phyloP scores from a whole-genome alignment of 1,139 yeast species.

The Debaryomyces fabryi region DNA sequence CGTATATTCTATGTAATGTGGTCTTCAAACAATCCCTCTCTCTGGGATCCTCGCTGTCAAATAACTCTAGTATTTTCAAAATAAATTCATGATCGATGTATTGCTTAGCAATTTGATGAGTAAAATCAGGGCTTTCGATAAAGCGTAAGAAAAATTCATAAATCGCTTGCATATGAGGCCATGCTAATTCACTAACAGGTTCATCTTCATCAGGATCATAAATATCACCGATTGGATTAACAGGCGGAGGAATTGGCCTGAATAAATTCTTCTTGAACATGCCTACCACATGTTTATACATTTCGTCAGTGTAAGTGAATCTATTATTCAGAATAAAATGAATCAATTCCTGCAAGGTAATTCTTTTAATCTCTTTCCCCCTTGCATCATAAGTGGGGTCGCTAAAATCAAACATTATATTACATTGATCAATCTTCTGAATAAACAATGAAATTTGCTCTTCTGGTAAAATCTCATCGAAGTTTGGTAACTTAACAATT shows the following conservation, averaged over 20 bases:
- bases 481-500: constrained; percentile 79
- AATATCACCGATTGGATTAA: constrained; percentile 93
- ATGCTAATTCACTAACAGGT: constrained; percentile 92
- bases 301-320: constrained; percentile 84
- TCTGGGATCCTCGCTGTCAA: constrained; percentile 95
- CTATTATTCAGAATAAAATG: constrained; percentile 83
- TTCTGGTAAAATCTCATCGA: constrained; percentile 87
- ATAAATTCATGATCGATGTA: constrained; percentile 92
- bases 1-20: constrained; percentile 92
- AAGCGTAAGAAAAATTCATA: constrained; percentile 92
- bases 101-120: constrained; percentile 90
- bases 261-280: constrained; percentile 90
- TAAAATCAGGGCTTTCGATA: constrained; percentile 93
- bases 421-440: constrained; percentile 92
- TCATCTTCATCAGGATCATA: constrained; percentile 99
- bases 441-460: constrained; percentile 82
- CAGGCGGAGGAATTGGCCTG: constrained; percentile 98
- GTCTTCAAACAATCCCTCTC: constrained; percentile 96
- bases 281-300: constrained; percentile 83
- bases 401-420: constrained; percentile 87
- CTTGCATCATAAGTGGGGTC: constrained; percentile 91
- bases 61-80: constrained; percentile 75
- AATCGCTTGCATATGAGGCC: constrained; percentile 99
- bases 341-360: constrained; percentile 84
- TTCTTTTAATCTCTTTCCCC: constrained; percentile 89